Evolutionary conservation across 78 protist species (phyloP), one percentile per base, ranked within the genome.

Genomic region (Dictyostelium discoideum): DNA sequence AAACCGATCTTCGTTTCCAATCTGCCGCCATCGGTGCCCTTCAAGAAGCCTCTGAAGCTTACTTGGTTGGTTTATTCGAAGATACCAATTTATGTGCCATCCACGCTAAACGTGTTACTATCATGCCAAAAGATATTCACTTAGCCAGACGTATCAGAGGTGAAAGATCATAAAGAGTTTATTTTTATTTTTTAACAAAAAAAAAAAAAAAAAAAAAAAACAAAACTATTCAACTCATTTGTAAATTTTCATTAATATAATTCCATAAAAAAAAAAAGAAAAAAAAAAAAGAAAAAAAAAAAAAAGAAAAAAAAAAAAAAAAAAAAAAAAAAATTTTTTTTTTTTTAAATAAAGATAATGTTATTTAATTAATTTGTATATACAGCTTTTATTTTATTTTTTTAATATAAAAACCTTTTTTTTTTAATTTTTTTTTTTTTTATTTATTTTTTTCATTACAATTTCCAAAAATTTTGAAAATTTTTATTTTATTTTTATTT

Each of bases 71-170:
- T 85, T 96, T 99, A 14, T 97, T 98, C 48, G 99, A 98, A 87
- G 99, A 99, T 85, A 85, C 99, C 85, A 97, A 98, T 97, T 84
- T 98, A 10, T 97, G 98, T 93, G 98, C 98, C 13, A 88, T 98
- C 96, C 99, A 97, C 86, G 99, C 99, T 85, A 97, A 97, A 97
- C 54, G 99, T 16, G 99, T 98, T 29, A 98, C 98, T 63, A 93
- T 98, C 96, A 96, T 98, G 98, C 97, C 96, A 72, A 97, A 97
- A 94, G 99, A 98, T 85, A 93, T 98, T 77, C 98, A 97, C 74
- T 93, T 98, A 84, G 99, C 99, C 79, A 87, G 98, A 83, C 93
- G 99, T 77, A 98, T 99, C 94, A 96, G 99, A 80, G 99, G 99
- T 72, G 98, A 98, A 97, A 94, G 98, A 57, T 84, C 98, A 22